Base-by-base conservation (phyloP, 176 grass and related monocot genomes). In the Oryza meyeriana region DNA sequence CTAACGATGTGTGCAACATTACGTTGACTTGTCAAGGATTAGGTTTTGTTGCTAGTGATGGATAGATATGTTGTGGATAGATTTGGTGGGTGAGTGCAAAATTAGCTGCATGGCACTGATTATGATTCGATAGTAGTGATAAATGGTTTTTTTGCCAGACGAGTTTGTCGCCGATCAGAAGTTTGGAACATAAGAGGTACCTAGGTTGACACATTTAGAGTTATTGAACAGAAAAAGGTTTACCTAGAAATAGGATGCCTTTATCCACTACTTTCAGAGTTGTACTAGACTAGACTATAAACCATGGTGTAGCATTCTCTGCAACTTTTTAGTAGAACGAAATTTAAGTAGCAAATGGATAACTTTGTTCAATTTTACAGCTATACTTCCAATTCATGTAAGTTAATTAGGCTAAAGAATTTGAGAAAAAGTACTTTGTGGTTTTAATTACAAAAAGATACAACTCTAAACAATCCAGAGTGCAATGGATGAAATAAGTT, bases 391-490 rank as follows among this genome's bases (percentile, higher is more conserved):
- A 48, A 32, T 62, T 75, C 55, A 61, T 42, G 13, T 17, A 64
- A 77, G 48, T 66, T 18, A 48, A 22, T 61, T 36, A 68, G 14
- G 61, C 7, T 66, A 39, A 66, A 41, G 24, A 69, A 79, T 48
- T 78, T 57, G 12, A 17, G 13, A 26, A 27, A 22, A 26, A 77
- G 27, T 38, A 17, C 3, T 61, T 78, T 25, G 45, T 44, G 4
- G 40, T 80, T 42, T 86, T 14, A 44, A 57, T 28, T 86, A 74
- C 61, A 44, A 76, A 55, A 62, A n/a, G 2, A 61, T 76, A 11
- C 7, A 34, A 12, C 39, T 55, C 31, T 62, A 48, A 11, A 22
- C 20, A 30, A 38, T 62, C 38, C 55, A 10, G 41, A 61, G 44
- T 45, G n/a, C 62, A 36, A 14, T 34, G 14, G n/a, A 31, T 66